Conservation (phyloP, 768 basidiomycete genomes). For the Leccinellum rugosiceps region DNA sequence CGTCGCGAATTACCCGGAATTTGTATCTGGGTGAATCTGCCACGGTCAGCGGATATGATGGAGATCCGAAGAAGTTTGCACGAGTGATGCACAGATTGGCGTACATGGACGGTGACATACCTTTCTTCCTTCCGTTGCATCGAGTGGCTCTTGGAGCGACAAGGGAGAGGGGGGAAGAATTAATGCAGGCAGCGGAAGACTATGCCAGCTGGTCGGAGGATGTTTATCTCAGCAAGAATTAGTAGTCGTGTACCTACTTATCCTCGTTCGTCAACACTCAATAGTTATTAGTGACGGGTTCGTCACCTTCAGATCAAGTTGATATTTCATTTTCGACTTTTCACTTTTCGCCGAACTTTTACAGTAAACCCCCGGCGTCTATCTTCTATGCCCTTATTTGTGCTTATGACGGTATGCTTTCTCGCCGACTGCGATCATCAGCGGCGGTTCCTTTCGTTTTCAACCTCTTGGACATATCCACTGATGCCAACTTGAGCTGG, state of each 20-base stretch:
- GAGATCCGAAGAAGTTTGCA: constrained; percentile 26
- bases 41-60: constrained; percentile 3
- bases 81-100: constrained; percentile 14
- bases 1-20: constrained; percentile 12
- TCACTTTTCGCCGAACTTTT: not conserved
- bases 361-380: not conserved
- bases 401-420: constrained; percentile 7
- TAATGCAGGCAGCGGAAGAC: constrained; percentile 22
- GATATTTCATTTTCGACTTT: not conserved
- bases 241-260: not conserved
- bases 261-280: too few relatives aligned
- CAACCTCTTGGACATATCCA: not conserved
- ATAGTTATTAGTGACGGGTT: too few relatives aligned
- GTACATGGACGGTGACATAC: constrained; percentile 23
- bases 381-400: not conserved
- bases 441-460: too few relatives aligned
- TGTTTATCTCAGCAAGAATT: constrained; percentile 13
- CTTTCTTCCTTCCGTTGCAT: constrained; percentile 26
- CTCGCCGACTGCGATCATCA: not conserved
- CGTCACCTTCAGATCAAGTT: too few relatives aligned
- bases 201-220: constrained; percentile 30
- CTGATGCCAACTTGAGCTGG: not conserved
- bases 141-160: constrained; percentile 20
- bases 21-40: constrained; percentile 9
- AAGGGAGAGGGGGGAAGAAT: constrained; percentile 19